Evolutionary conservation across 148 eudicot species (phyloP), one percentile per base, ranked within the genome.

Genomic region (Bassia scoparia): DNA sequence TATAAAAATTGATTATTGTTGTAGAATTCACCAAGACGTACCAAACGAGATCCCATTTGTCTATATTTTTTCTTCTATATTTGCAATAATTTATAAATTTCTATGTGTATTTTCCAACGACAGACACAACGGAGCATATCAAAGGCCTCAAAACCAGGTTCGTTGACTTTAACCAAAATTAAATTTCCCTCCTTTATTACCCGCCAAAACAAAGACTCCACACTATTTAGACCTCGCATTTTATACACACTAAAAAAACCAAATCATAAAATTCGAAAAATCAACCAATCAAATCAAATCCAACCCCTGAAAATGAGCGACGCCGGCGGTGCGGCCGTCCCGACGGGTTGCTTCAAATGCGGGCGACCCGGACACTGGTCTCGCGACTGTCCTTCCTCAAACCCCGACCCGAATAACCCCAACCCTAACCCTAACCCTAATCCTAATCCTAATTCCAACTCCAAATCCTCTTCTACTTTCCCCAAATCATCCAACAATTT

Each of bases 341-440:
- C 99, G 10, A 95, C 99, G 0, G 99, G 99, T 0, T 95, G 99
- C 82, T 95, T 86, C 88, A 91, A 95, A 79, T 95, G 99, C 83
- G 99, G 99, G 54, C 89, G 92, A 2, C 97, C 99, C 1, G 99
- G 99, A 11, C 99, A 95, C 80, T 95, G 99, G 97, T 89, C 99
- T 23, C 90, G 98, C 46, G 99, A 95, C 78, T 95, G 97, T 71
- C 97, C 93, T 27, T 83, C 88, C 38, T 78, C 81, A 11, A 43
- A 77, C 30, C 3, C 75, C 54, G 77, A 79, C 71, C 73, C 90
- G 35, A 82, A 68, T 46, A 71, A 81, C 72, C 59, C 80, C 58
- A 73, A 70, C 77, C 41, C 79, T 69, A 71, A 72, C 30, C 21
- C 69, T 16, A 67, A 67, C 70, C 34, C 76, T 5, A 24, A 70